phyloP scores from a whole-genome alignment of 805 yeast species.

The Saccharomyces eubayanus region DNA sequence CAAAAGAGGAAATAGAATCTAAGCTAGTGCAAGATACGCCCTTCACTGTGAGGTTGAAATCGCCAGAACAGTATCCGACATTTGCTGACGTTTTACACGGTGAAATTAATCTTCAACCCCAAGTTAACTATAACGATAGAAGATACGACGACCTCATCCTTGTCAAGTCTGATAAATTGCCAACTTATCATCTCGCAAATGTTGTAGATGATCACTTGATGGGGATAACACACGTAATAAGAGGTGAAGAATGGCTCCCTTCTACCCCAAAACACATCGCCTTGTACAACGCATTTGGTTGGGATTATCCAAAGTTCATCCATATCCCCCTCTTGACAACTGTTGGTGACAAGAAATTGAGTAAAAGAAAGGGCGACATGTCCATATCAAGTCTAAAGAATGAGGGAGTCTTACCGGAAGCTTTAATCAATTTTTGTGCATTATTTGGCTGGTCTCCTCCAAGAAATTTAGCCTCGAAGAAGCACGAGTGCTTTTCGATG shows the following conservation, averaged over 20 bases:
- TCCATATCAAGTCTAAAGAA: slow-evolving; percentile 53
- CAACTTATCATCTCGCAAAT: slow-evolving; percentile 95
- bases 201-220: slow-evolving; percentile 91
- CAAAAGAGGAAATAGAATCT: slow-evolving; percentile 35
- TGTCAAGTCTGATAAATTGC: slow-evolving; percentile 87
- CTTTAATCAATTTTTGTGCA: slow-evolving; percentile 78
- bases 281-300: slow-evolving; percentile 74
- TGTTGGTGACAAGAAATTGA: slow-evolving; percentile 61
- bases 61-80: slow-evolving; percentile 62
- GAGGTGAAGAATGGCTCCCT: slow-evolving; percentile 98
- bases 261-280: slow-evolving; percentile 94
- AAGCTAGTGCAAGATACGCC: slow-evolving; percentile 31
- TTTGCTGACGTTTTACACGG: slow-evolving; percentile 79
- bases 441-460: slow-evolving; percentile 94
- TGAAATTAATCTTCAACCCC: slow-evolving; percentile 65
- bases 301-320: slow-evolving; percentile 73
- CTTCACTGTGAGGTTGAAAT: slow-evolving; percentile 61
- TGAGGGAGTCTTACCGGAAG: slow-evolving; percentile 74
- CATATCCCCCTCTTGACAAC: slow-evolving; percentile 87
- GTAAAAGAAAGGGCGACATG: slow-evolving; percentile 78
- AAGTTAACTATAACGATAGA: slow-evolving; percentile 56
- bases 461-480: slow-evolving; percentile 41
- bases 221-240: slow-evolving; percentile 85
- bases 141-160: slow-evolving; percentile 86
- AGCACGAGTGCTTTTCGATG: slow-evolving; percentile 45